Conservation (phyloP, 2,329 filamentous ascomycete genomes). For the Pseudogymnoascus destructans region DNA sequence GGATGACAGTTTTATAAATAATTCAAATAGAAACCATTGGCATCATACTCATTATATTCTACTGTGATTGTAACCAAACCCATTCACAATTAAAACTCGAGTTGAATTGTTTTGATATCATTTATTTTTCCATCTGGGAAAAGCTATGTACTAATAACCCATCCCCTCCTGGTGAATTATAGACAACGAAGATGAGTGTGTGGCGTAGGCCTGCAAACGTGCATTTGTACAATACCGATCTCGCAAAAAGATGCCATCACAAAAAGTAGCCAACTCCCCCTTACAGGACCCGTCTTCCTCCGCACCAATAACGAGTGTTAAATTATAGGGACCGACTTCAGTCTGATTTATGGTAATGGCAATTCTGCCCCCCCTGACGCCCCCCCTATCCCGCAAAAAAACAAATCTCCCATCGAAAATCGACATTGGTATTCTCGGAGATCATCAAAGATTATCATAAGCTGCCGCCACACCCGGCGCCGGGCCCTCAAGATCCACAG, state of each 20-base stretch:
- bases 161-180: background rate
- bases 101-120: background rate
- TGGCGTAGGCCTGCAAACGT: background rate
- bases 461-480: conserved; percentile 25
- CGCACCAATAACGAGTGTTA: background rate
- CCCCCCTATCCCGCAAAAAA: background rate
- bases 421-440: background rate
- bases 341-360: background rate
- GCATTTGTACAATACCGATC: conserved; percentile 3
- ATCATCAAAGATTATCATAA: conserved; percentile 20
- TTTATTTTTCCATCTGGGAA: background rate
- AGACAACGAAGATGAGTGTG: conserved; percentile 4
- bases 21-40: background rate
- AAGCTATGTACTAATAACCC: background rate
- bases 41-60: background rate
- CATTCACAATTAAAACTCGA: background rate
- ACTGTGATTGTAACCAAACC: background rate
- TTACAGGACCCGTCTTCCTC: background rate
- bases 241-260: background rate
- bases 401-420: background rate
- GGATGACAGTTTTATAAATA: background rate
- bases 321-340: background rate
- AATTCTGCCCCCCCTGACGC: background rate
- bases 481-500: conserved; percentile 25
- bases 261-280: background rate